A percentile compares a stretch with the other conserved stretches of the same genome.
Evolutionary conservation across 768 basidiomycete species (phyloP).

Genomic region (Agrocybe pediades): DNA sequence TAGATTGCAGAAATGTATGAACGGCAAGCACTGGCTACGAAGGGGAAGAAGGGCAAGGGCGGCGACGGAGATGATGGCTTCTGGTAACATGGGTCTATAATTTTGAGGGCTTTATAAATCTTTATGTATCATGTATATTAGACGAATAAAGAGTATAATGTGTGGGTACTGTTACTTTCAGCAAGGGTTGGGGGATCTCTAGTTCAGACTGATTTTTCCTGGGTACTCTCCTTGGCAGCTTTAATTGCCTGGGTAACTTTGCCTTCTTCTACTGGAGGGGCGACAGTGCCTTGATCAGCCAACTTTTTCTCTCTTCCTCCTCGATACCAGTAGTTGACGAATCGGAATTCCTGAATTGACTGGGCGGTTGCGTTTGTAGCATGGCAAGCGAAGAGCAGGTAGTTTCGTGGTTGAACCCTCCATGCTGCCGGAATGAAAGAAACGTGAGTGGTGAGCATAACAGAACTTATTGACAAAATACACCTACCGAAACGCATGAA

Average conservation of each 20-base stretch:
- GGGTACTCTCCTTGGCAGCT: conserved; percentile 37
- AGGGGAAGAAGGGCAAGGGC: conserved; percentile 68
- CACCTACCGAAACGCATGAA: conserved; percentile 93
- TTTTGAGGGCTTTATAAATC: conserved; percentile 22
- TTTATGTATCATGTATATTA: conserved; percentile 27
- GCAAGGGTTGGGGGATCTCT: conserved; percentile 16
- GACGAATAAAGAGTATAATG: conserved; percentile 17
- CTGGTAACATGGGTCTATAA: conserved; percentile 51
- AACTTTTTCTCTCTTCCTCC: conserved; percentile 83
- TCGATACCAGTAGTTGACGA: conserved; percentile 87
- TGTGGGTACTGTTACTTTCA: conserved; percentile 6
- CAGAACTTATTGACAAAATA: conserved; percentile 2
- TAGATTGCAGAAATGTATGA: conserved; percentile 96
- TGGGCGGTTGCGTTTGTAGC: conserved; percentile 90
- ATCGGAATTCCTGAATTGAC: conserved; percentile 78
- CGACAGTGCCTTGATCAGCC: conserved; percentile 24
- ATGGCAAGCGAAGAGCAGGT: conserved; percentile 94
- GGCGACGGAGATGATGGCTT: conserved; percentile 77
- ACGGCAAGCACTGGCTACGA: conserved; percentile 77
- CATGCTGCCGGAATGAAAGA: conserved; percentile 58
- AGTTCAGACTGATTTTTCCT: conserved; percentile 34
- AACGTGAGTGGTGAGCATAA: conserved; percentile 4
- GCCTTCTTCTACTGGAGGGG: conserved; percentile 28
- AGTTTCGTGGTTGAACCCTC: conserved; percentile 95
- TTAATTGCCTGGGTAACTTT: conserved; percentile 54